Conservation (phyloP, 2,329 filamentous ascomycete genomes). For the Beauveria asiatica region DNA sequence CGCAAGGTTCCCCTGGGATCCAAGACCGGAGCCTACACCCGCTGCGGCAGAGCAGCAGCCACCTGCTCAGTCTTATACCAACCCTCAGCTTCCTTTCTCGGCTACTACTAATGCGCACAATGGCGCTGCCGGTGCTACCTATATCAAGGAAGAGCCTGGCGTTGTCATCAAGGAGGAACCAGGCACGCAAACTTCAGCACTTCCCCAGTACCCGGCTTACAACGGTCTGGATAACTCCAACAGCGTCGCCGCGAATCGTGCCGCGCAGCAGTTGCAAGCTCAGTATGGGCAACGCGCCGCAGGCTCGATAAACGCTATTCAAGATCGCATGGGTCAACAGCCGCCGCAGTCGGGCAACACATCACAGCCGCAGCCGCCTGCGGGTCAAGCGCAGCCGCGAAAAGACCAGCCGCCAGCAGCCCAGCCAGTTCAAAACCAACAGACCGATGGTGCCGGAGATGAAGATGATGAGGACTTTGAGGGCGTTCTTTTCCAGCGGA, state of each 20-base stretch:
- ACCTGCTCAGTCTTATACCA: constrained; percentile 11
- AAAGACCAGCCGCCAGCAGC: constrained; percentile 23
- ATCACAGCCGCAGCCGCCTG: constrained; percentile 19
- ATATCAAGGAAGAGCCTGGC: constrained; percentile 40
- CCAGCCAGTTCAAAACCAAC: constrained; percentile 28
- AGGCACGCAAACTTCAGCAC: constrained; percentile 24
- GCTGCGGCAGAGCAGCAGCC: constrained; percentile 29
- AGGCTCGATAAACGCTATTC: constrained; percentile 57
- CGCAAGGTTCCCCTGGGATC: constrained; percentile 92
- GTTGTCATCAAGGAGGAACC: constrained; percentile 37
- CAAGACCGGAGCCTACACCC: constrained; percentile 57
- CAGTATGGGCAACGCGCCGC: constrained; percentile 57
- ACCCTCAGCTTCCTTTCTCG: constrained; percentile 23
- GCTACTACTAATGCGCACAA: constrained; percentile 23
- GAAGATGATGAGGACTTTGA: constrained; percentile 44
- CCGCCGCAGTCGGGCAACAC: constrained; percentile 24
- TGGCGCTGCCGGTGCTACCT: constrained; percentile 26
- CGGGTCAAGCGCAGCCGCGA: constrained; percentile 22
- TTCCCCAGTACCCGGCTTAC: constrained; percentile 26
- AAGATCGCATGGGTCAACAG: constrained; percentile 31
- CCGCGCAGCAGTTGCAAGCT: constrained; percentile 46
- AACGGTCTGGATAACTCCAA: constrained; percentile 26
- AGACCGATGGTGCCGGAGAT: constrained; percentile 69
- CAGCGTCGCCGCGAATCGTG: constrained; percentile 43
- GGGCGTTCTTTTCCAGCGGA: constrained; percentile 50